These are phyloP conservation scores for Rhizopogon salebrosus DNA, from an alignment of 768 basidiomycete species.

Conservation along the genomic window DNA sequence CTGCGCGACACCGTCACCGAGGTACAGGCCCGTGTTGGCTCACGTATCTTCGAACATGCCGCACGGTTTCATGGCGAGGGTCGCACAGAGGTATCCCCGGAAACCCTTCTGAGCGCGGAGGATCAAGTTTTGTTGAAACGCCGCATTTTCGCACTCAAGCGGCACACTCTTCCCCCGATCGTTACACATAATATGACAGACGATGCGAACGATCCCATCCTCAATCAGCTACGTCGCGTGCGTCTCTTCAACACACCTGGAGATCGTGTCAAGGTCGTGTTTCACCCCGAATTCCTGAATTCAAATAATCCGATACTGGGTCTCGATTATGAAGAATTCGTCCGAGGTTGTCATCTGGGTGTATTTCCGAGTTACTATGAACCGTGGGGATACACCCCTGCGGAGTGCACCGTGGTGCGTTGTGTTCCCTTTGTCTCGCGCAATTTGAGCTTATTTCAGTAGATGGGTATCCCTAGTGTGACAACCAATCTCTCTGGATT, in stretches of 20 bases:
- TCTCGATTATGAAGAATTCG: conserved; percentile 98
- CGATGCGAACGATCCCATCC: conserved; percentile 85
- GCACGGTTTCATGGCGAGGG: conserved; percentile 87
- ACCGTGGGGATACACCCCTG: conserved; percentile 95
- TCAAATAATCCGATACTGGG: conserved; percentile 97
- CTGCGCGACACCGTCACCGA: conserved; percentile 93
- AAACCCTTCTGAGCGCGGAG: conserved; percentile 79
- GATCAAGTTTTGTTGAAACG: conserved; percentile 94
- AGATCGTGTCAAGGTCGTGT: conserved; percentile 95
- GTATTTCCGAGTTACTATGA: conserved; percentile 99
- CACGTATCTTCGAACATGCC: conserved; percentile 90
- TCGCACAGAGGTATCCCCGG: conserved; percentile 67
- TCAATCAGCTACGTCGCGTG: conserved; percentile 92
- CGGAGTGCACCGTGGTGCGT: conserved; percentile 95
- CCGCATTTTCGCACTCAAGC: conserved; percentile 92
- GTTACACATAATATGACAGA: conserved; percentile 99
- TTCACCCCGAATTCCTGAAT: conserved; percentile 98
- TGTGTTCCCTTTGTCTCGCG: neutral
- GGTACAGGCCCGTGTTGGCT: conserved; percentile 90
- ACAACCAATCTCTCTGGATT: conserved; percentile 98
- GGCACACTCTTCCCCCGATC: conserved; percentile 90
- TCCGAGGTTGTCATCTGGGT: conserved; percentile 94
- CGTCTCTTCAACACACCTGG: conserved; percentile 84
- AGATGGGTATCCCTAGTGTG: conserved; percentile 98
- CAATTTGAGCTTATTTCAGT: conserved; percentile 7